Evolutionary conservation across 108 stramenopile species (phyloP), one percentile per base, ranked within the genome.

Genomic region (Nannochloropsis oceanica): DNA sequence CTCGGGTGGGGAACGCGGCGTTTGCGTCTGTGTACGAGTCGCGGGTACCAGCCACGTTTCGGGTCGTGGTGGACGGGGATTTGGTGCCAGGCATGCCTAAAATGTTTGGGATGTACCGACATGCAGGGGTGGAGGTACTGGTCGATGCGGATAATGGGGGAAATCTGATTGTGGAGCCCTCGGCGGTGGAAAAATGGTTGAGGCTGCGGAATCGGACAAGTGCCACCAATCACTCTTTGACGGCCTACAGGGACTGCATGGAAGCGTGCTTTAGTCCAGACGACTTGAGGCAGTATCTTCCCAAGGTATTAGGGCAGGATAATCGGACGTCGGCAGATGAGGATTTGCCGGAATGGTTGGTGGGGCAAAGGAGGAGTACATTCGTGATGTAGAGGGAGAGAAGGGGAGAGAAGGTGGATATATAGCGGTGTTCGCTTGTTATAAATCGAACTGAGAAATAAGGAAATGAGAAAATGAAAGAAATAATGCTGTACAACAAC

Each of bases 31-130:
- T 81, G 26, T 87, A 85, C 43, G 43, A 89, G 80, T 18, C 12
- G 25, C 25, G 27, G 34, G 90, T 91, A 14, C 90, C 89, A n/a
- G 59, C 87, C 59, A 44, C 83, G 34, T 91, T 83, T 43, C 86
- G 91, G 25, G 84, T 91, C 26, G 90, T 91, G 42, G 86, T 84
- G 42, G 91, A 91, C 81, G 91, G 91, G 8, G 91, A 91, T 46
- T 26, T 89, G 26, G 81, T 91, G n/a, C 43, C 91, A n/a, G 87
- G 83, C 13, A 44, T 89, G 43, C 91, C 90, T 13, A 84, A 26
- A 13, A 87, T 86, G 85, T 84, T 87, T 22, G 86, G 86, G 8
- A 81, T 82, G 24, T 87, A 87, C 81, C 79, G 83, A 43, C 87
- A 88, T 26, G 59, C 84, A 11, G 87, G 87, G 50, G 79, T 79